A percentile compares a stretch with the other conserved stretches of the same genome.
These are phyloP conservation scores for Globisporangium nodosum DNA, from an alignment of 352 stramenopile genomes.

Conservation along the genomic window DNA sequence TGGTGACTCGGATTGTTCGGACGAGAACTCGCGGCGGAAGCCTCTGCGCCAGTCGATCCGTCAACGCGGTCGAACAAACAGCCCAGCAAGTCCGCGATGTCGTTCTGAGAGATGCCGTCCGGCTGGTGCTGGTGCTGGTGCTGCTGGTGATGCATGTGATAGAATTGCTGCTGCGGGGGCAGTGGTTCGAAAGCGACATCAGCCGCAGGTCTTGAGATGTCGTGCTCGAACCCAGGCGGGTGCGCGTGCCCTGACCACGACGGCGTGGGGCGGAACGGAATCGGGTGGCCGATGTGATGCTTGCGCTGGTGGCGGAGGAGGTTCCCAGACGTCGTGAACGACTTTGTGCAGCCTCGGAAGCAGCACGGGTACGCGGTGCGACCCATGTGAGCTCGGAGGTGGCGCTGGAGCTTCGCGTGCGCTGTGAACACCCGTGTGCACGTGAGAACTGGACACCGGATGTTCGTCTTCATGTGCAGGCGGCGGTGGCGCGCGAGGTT, in stretches of 20 bases:
- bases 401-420: background rate
- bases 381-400: background rate
- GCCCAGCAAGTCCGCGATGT: background rate
- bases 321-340: background rate
- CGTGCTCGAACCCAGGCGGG: background rate
- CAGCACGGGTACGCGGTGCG: background rate
- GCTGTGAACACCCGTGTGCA: too few species aligned
- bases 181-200: background rate
- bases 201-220: background rate
- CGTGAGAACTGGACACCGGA: too few species aligned
- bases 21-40: background rate
- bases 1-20: background rate
- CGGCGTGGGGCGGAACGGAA: background rate
- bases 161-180: background rate
- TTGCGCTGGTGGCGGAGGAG: background rate
- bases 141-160: background rate
- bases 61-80: background rate
- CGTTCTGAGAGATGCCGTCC: background rate
- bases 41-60: background rate
- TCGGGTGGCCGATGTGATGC: background rate
- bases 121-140: background rate
- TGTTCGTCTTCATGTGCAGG: too few species aligned
- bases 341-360: background rate
- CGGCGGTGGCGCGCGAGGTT: too few species aligned
- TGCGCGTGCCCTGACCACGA: background rate